phyloP scores from a whole-genome alignment of 2,329 filamentous ascomycete species.

The Penicillium sp. region DNA sequence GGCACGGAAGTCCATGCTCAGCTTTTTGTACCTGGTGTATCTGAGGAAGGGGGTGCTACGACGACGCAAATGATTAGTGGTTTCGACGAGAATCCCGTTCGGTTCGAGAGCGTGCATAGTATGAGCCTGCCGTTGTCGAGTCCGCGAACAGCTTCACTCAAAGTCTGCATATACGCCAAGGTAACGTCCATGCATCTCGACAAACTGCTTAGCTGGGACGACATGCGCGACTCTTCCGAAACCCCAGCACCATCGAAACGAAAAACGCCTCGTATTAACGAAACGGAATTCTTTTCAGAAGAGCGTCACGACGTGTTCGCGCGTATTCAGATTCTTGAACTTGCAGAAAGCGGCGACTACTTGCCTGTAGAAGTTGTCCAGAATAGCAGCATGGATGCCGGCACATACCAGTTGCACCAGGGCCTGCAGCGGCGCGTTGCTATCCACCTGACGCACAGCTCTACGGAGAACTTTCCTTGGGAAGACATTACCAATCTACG shows the following conservation, averaged over 20 bases:
- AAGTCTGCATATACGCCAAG: conserved; percentile 86
- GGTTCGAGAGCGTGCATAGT: conserved; percentile 96
- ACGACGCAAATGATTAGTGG: conserved; percentile 92
- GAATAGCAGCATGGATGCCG: conserved; percentile 74
- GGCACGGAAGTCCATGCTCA: conserved; percentile 94
- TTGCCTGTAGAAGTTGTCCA: conserved; percentile 90
- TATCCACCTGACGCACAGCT: conserved; percentile 85
- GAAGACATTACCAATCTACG: conserved; percentile 73
- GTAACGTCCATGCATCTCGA: conserved; percentile 93
- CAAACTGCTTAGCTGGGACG: conserved; percentile 96
- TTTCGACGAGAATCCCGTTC: conserved; percentile 87
- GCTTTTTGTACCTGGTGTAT: conserved; percentile 88
- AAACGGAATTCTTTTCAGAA: conserved; percentile 88
- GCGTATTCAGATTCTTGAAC: conserved; percentile 81
- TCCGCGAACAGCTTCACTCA: conserved; percentile 68
- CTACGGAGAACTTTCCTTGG: conserved; percentile 84
- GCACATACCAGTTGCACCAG: conserved; percentile 92
- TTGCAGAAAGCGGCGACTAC: conserved; percentile 88
- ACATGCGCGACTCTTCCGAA: conserved; percentile 76
- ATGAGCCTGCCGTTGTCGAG: conserved; percentile 87
- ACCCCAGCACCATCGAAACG: conserved; percentile 53
- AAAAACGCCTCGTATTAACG: conserved; percentile 68
- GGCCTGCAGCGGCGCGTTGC: conserved; percentile 85
- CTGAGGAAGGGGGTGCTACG: conserved; percentile 84
- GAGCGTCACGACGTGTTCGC: conserved; percentile 92